Conservation (phyloP, 306 rosid species). For the Inga leiocalycina region DNA sequence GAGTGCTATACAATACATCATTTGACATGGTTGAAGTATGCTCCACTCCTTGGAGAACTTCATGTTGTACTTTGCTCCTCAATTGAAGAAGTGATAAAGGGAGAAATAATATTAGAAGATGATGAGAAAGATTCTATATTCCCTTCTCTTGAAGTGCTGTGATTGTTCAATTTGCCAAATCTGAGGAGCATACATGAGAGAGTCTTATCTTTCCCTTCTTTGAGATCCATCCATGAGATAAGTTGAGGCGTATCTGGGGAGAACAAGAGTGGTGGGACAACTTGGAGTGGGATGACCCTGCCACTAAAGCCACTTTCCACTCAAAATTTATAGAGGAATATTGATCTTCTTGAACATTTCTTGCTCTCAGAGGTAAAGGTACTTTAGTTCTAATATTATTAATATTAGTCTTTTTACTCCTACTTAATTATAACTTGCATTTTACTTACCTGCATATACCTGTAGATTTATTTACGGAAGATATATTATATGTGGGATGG, state of each 20-base stretch:
- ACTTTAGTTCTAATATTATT: too few species aligned
- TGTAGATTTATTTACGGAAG: not conserved
- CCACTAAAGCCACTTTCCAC: not conserved
- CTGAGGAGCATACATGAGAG: not conserved
- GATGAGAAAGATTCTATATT: not conserved
- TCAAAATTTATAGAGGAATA: too few species aligned
- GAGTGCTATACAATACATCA: not conserved
- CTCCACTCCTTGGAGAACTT: not conserved
- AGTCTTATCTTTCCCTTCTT: not conserved
- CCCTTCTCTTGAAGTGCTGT: not conserved
- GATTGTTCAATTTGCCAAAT: rapidly evolving
- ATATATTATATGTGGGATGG: too few species aligned
- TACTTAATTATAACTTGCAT: too few species aligned
- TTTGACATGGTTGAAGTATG: not conserved
- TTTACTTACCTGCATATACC: too few species aligned
- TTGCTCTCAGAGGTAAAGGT: not conserved
- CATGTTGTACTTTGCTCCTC: rapidly evolving
- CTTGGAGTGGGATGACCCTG: not conserved
- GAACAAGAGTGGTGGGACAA: not conserved
- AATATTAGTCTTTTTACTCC: not conserved
- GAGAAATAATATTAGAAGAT: not conserved
- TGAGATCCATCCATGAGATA: too few species aligned
- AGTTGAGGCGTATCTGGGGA: not conserved
- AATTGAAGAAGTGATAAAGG: not conserved
- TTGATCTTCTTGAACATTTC: too few species aligned